Percentiles rank a stretch among this genome's conserved stretches.
These are phyloP conservation scores for Hemerocallis citrina DNA, from an alignment of 106 monocot genomes.

Conservation along the genomic window DNA sequence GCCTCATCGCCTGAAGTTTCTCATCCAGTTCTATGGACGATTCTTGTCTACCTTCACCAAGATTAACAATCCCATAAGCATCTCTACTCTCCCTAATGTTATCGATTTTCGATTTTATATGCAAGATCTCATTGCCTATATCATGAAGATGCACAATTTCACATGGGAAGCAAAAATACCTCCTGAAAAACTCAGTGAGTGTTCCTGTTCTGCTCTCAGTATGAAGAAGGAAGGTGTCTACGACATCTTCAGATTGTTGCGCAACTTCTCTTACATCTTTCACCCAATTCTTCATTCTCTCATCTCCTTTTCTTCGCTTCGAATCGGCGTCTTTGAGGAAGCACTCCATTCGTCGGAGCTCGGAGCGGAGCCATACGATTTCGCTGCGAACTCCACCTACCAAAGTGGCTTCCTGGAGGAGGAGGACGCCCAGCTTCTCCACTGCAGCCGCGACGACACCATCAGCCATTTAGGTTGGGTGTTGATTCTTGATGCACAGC, in stretches of 20 bases:
- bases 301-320: conserved; percentile 5
- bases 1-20: neutral
- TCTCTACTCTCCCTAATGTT: conserved; percentile 6
- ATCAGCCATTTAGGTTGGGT: neutral
- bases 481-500: too few relatives aligned
- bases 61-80: conserved; percentile 5
- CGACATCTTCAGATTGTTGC: conserved; percentile 19
- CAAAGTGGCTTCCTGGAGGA: neutral
- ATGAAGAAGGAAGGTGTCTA: conserved; percentile 14
- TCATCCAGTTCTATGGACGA: neutral
- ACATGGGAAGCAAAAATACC: neutral
- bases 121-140: conserved; percentile 7
- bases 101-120: conserved; percentile 6
- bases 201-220: neutral
- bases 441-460: neutral
- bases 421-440: neutral
- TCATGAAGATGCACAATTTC: neutral
- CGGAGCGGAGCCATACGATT: conserved; percentile 12
- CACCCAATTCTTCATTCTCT: conserved; percentile 17
- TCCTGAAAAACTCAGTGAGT: neutral
- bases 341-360: conserved; percentile 22
- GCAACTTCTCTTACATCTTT: conserved; percentile 21
- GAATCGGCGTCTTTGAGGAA: conserved; percentile 25
- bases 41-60: neutral
- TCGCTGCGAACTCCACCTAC: conserved; percentile 9